Evolutionary conservation across 192 early-diverging fungal species (phyloP).

Genomic region (Allomyces javanicus): DNA sequence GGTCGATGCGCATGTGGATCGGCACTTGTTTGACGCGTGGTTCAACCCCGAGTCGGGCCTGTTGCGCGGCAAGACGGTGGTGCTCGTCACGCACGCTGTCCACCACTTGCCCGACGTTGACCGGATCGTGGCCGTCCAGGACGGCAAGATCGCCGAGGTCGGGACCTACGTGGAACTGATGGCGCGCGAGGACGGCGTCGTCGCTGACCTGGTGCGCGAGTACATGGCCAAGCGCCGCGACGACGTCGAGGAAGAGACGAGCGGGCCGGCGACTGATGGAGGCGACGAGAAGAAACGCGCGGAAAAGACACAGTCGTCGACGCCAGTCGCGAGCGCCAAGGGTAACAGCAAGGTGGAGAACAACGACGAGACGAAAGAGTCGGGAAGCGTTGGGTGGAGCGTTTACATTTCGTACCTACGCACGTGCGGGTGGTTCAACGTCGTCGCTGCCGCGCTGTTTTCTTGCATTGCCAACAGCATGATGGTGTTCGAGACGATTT

Average conservation of each 20-base stretch:
- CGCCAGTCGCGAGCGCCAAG: neutral
- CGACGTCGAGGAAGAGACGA: neutral
- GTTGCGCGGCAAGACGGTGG: constrained; percentile 23
- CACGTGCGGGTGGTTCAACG: neutral
- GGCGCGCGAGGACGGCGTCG: neutral
- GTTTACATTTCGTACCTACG: neutral
- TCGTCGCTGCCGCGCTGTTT: neutral
- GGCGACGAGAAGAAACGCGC: neutral
- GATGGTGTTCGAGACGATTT: neutral
- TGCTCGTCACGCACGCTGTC: constrained; percentile 38
- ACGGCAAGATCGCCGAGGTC: constrained; percentile 14
- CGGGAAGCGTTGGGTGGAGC: neutral
- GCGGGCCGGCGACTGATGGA: neutral
- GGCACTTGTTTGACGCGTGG: constrained; percentile 36
- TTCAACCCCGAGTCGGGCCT: constrained; percentile 25
- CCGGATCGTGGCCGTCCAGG: constrained; percentile 22
- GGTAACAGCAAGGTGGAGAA: neutral
- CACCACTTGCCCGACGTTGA: constrained; percentile 25
- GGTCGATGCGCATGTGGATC: constrained; percentile 39
- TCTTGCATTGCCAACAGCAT: neutral
- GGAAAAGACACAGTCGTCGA: neutral
- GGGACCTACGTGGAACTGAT: neutral
- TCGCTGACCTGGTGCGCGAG: neutral
- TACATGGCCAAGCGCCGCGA: neutral
- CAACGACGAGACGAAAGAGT: neutral